Evolutionary conservation across 805 yeast species (phyloP), one percentile per base, ranked within the genome.

Genomic region (Saturnispora kantuleensis): DNA sequence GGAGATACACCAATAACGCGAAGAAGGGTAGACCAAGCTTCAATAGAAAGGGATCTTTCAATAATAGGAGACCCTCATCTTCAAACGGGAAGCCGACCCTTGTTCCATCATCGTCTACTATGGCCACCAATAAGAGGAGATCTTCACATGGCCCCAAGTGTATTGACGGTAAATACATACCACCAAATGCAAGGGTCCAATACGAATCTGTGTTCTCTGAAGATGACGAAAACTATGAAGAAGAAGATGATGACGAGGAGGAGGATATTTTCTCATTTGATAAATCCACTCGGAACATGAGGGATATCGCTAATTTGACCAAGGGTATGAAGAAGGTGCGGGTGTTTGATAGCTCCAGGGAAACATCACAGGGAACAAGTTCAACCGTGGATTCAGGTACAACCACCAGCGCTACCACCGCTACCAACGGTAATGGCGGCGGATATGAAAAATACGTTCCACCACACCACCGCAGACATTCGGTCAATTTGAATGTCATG

Each of bases 101-200:
- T 6, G 8, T 21, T 21, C 26, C 26, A 21, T 21, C 26, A 21
- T 21, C 26, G 8, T 21, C 26, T 21, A 21, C 5, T 21, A 21
- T 21, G 8, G 26, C 26, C 26, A 21, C 26, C 8, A 21, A 21
- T 21, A 21, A 21, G 26, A 21, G 26, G 26, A 21, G 26, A 21
- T 21, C 26, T 21, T 21, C 26, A 5, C 26, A 21, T 31, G 45
- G 45, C 11, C 45, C 42, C 17, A 43, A 43, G 13, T 47, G 48
- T 9, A 40, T 47, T 31, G 52, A 50, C 33, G 84, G 84, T 3
- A 80, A 77, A 56, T 81, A 82, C 53, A 66, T 82, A 34, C 89
- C 89, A 16, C 88, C 88, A n/a, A 79, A 74, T 54, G 65, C 81
- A 51, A 69, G 88, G 57, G 50, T 41, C 4, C 73, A 76, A 0